Percentiles rank a stretch among this genome's conserved stretches.
Conservation (phyloP, 805 yeast species). For the Cyberlindnera subsufficiens region DNA sequence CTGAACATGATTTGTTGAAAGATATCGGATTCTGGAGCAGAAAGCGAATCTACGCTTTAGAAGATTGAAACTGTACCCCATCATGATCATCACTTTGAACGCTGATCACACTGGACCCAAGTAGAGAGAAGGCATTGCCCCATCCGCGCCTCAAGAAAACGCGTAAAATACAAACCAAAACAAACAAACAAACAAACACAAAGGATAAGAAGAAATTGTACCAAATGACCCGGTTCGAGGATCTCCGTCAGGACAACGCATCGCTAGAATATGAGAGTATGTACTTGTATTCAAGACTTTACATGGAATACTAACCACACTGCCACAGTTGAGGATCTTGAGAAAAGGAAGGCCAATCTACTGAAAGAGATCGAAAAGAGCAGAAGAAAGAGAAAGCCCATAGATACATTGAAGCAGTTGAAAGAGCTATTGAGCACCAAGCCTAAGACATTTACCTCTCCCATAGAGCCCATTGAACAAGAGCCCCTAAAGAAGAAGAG, state of each 20-base stretch:
- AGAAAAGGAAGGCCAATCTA: conserved; percentile 13
- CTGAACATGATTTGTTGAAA: too few species aligned
- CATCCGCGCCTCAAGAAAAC: too few species aligned
- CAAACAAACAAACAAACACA: too few species aligned
- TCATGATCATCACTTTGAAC: neutral
- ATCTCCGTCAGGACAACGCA: conserved; percentile 29
- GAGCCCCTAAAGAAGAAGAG: conserved; percentile 4
- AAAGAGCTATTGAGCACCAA: conserved; percentile 6
- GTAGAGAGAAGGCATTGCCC: too few species aligned
- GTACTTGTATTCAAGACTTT: conserved; percentile 1
- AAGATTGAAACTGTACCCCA: neutral
- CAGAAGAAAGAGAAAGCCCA: conserved; percentile 15
- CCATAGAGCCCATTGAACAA: neutral
- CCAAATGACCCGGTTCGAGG: conserved; percentile 25
- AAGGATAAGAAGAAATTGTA: neutral
- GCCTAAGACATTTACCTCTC: neutral
- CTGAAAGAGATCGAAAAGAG: conserved; percentile 23
- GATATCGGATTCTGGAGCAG: too few species aligned
- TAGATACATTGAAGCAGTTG: conserved; percentile 26
- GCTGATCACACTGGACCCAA: neutral
- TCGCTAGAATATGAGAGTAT: conserved; percentile 29
- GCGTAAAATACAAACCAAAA: too few species aligned
- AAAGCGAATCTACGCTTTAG: too few species aligned
- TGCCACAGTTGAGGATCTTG: conserved; percentile 19
- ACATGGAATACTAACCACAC: neutral